Base-by-base conservation (phyloP, 495 filamentous ascomycete species). In the Opeltia flavorubescens region DNA sequence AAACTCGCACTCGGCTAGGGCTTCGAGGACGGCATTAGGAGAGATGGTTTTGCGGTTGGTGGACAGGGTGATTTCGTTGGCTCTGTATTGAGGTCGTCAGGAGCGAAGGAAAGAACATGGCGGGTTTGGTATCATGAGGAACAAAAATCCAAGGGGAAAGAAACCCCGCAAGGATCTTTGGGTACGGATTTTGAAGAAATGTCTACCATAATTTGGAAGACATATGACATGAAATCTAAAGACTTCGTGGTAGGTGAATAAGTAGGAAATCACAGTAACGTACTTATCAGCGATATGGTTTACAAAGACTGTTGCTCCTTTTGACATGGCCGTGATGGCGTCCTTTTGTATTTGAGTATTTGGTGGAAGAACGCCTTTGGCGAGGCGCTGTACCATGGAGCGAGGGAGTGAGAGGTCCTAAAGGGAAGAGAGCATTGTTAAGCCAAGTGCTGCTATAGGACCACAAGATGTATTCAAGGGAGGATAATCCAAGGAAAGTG, bases 331-430 rank as follows among this genome's bases (percentile, higher is more conserved):
- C 24, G 91, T 59, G 30, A 95, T 74, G 3, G 91, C 91, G 63
- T 95, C 89, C 51, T 88, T 94, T 55, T 94, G 86, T 43, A 98
- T 85, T 51, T 86, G 83, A 1, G 91, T 95, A 58, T 95, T 94
- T 5, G 89, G 76, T 0, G 91, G 91, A n/a, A 98, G 74, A n/a
- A 94, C 87, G 47, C 86, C 83, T 71, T 96, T 96, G 2, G 89
- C 91, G 5, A 98, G 77, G 20, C 91, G 79, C 39, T 85, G 83
- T 33, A 94, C 86, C 61, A 95, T 84, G n/a, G 87, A 88, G 59
- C 87, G 89, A 1, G 91, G 91, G 17, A 98, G 80, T 31, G 75
- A 83, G 47, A 94, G 80, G 59, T 98, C 91, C 89, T 95, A 51
- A 46, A n/a, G 21, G 23, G 40, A 28, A 36, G 12, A n/a, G n/a